Base-by-base conservation (phyloP, 2,329 filamentous ascomycete genomes). In the Mycosphaerelloides madeirae region DNA sequence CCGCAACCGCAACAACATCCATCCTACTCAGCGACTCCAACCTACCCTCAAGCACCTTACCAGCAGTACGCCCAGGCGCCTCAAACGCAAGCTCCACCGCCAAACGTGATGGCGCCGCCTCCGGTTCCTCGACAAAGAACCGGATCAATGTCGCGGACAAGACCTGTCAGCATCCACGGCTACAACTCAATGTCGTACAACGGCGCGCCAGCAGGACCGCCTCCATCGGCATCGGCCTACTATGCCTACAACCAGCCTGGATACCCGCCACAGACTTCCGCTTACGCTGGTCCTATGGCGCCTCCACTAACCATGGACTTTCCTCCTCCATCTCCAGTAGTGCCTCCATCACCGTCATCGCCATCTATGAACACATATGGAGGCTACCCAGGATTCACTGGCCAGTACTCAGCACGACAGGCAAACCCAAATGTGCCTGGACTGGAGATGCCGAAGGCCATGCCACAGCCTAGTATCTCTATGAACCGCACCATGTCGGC, bases 181-280 rank as follows among this genome's bases (percentile, higher is more conserved):
- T 44, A 55, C 45, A 46, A 48, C 41, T n/a, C 38, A 12, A 29
- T 44, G 32, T 29, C 47, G 14, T 49, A 52, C 38, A 37, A 38
- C 35, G 35, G 29, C 9, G 41, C 41, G 15, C 43, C 38, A 19
- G 45, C 47, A 32, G 57, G 54, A 13, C 57, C 54, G 12, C 57
- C 54, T 14, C 53, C 54, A 13, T 50, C 60, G n/a, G 51, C 52
- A n/a, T 59, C 59, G 15, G 55, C 56, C 8, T 60, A 56, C 37
- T 54, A 56, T 29, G 35, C 16, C 8, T 54, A 53, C 20, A 46
- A 45, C 20, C 43, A 50, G 19, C 43, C 38, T 12, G 33, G 50
- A 18, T 36, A 49, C 25, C 42, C 50, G 20, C 38, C 40, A 11
- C 43, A 43, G 36, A 16, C 38, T 34, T 43, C 44, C 8, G 31